Base-by-base conservation (phyloP, 768 basidiomycete genomes). In the Trametes cingulata region DNA sequence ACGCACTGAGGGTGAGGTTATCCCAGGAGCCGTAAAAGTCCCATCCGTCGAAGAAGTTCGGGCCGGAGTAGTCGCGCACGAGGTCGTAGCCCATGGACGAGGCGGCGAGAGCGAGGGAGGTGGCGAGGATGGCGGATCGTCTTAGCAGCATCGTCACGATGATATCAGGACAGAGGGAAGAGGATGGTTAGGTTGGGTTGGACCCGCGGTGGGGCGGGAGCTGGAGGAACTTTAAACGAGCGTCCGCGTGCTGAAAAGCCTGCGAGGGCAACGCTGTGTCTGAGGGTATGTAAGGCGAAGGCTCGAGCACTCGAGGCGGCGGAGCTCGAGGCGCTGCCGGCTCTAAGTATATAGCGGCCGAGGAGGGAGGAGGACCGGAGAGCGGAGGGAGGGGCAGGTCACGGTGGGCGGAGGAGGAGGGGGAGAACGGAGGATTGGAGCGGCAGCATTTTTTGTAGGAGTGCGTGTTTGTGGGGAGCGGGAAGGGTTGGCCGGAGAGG, bases 41-140 rank as follows among this genome's bases (percentile, higher is more conserved):
- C 78, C 78, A 82, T 46, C 72, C 68, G 48, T 79, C 69, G 68
- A 82, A 82, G 68, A 82, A 82, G 7, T 69, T 70, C 17, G 59
- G 36, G 7, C 80, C 80, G 19, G 73, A 66, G 65, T 78, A 81
- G 15, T 71, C 71, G 24, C 74, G 71, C 4, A 75, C 70, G 25
- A 80, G 61, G 37, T 74, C 66, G 63, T 76, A 77, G 27, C 58
- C 69, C 10, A 53, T 10, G 7, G 62, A 53, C 0, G 58, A 54
- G 35, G 51, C 24, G 17, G 35, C 57, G 42, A 52, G 35, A 29
- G 58, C 54, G 3, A 65, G 51, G 17, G 58, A 54, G 1, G 56
- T 35, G 25, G 48, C 54, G 36, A 49, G 37, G 17, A 52, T 45
- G 6, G 55, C 20, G 8, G 48, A 58, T 27, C 53, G 49, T 17